Evolutionary conservation across 2,329 filamentous ascomycete genomes (phyloP).

Genomic region (Aspergillus vadensis): DNA sequence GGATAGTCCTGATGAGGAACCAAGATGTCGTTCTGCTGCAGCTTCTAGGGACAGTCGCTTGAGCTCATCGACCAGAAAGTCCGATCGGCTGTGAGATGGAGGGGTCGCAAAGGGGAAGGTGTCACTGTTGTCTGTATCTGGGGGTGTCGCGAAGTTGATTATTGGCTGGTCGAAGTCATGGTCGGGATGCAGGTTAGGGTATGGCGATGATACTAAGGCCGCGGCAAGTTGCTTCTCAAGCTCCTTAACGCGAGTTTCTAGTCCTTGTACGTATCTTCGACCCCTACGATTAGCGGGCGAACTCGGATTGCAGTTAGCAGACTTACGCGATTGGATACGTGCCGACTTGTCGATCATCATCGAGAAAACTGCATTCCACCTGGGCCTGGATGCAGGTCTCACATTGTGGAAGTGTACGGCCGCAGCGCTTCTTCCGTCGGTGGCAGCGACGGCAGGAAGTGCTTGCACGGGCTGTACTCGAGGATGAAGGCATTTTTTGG

Average conservation of each 20-base stretch:
- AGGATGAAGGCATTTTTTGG: constrained; percentile 6
- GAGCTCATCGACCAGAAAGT: constrained; percentile 39
- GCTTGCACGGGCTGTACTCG: constrained; percentile 28
- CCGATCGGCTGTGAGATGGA: constrained; percentile 10
- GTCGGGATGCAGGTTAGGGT: neutral
- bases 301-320: neutral
- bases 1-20: constrained; percentile 48
- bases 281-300: neutral
- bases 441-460: constrained; percentile 47
- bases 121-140: constrained; percentile 1
- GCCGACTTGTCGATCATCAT: constrained; percentile 42
- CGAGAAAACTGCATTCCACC: constrained; percentile 46
- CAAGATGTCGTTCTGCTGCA: constrained; percentile 48
- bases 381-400: constrained; percentile 42
- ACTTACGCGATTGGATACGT: constrained; percentile 47
- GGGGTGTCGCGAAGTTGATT: constrained; percentile 7
- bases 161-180: constrained; percentile 11
- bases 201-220: neutral
- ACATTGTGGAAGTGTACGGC: constrained; percentile 43
- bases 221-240: constrained; percentile 26
- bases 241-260: constrained; percentile 33
- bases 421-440: constrained; percentile 49
- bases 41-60: constrained; percentile 47
- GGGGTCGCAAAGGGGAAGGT: neutral
- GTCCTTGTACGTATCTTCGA: constrained; percentile 37